Evolutionary conservation across 108 stramenopile genomes (phyloP), one percentile per base, ranked within the genome.

Genomic region (Parietichytrium sp.): DNA sequence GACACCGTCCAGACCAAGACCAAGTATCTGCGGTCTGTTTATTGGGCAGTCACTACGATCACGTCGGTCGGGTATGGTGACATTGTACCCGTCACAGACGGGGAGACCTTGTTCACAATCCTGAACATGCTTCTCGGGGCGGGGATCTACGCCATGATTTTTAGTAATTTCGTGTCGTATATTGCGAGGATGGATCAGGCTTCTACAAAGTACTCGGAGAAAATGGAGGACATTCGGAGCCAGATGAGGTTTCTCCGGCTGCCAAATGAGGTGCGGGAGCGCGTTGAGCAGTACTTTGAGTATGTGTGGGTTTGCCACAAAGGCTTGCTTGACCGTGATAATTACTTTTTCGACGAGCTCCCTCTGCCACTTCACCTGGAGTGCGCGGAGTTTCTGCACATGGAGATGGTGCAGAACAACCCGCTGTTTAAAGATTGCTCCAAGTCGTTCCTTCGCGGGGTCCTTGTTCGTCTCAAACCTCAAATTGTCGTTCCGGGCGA

Each of bases 1-100:
- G 61, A 72, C 42, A 42, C 36, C 15, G 61, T 25, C 38, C 6
- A 16, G 42, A 38, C 33, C 29, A 72, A 33, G 2, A 72, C 38
- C 61, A 72, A 72, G 61, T 72, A 72, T 25, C 20, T 72, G 13
- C 36, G 45, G 42, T 72, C 61, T 10, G 61, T 72, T n/a, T 72
- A 89, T 80, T 89, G 85, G 54, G 83, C 86, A 13, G 80, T 88
- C 26, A 85, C 88, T 30, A 89, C 89, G 45, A 88, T 89, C 84
- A 85, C 88, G 12, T 88, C 88, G 0, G 88, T 87, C 6, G 89
- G 89, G 13, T 89, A 88, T 55, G 89, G 89, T 15, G 89, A 89
- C 82, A 84, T 89, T 42, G 49, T 77, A 23, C 87, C 88, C 26
- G 31, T 53, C 52, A 82, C 72, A 48, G 72, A 85, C 51, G 6